These are phyloP conservation scores for Pestalotiopsis sp. DNA, from an alignment of 2,329 filamentous ascomycete genomes.

Conservation along the genomic window DNA sequence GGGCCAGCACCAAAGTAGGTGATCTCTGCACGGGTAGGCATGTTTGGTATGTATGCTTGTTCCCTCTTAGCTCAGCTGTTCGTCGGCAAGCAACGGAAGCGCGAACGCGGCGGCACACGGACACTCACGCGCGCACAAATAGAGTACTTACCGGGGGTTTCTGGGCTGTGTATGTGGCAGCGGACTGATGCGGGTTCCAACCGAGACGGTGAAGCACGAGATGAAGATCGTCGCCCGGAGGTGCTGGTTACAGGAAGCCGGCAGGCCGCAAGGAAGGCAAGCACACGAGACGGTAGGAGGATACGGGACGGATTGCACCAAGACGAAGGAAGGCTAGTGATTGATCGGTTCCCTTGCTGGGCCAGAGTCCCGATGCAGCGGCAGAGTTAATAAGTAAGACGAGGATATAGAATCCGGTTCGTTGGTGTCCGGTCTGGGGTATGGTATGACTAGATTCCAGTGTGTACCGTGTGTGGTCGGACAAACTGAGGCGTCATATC, in stretches of 20 bases:
- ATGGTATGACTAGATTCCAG: background rate
- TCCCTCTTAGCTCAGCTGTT: background rate
- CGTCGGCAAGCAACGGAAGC: background rate
- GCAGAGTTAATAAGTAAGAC: background rate
- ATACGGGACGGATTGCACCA: background rate
- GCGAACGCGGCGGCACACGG: background rate
- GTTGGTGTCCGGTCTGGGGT: background rate
- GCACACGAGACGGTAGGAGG: background rate
- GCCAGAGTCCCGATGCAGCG: background rate
- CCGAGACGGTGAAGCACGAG: background rate
- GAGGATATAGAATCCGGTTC: background rate
- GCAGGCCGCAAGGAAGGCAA: background rate
- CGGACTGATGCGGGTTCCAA: background rate
- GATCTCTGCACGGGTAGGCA: constrained; percentile 65
- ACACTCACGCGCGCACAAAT: background rate
- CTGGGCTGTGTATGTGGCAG: background rate
- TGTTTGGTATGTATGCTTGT: background rate
- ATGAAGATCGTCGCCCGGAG: constrained; percentile 5
- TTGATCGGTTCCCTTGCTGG: background rate
- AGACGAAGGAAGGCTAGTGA: background rate
- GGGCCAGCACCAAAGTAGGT: constrained; percentile 91
- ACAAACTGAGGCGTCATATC: background rate
- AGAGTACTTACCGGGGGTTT: background rate
- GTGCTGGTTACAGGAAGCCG: constrained; percentile 1
- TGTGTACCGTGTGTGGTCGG: background rate